Conservation (phyloP, 345 rosid species). For the Corchorus olitorius region DNA sequence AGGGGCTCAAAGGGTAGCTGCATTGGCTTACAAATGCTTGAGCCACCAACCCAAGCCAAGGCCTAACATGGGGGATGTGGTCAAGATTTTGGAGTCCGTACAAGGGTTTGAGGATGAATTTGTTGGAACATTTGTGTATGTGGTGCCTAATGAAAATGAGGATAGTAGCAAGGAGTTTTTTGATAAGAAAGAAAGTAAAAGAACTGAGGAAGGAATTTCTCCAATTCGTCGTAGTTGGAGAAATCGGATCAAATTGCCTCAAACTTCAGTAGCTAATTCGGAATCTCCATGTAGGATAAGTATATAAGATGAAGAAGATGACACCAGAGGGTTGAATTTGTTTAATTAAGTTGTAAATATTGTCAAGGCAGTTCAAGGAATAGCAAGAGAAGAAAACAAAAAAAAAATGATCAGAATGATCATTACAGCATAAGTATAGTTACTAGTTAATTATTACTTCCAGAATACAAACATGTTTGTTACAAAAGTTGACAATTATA, state of each 20-base stretch:
- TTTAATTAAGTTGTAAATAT: conserved; percentile 1
- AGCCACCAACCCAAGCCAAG: conserved; percentile 64
- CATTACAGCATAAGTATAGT: neutral
- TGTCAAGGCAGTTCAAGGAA: neutral
- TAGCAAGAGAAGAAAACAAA: neutral
- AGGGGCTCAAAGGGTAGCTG: conserved; percentile 57
- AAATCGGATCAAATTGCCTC: conserved; percentile 29
- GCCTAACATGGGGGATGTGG: conserved; percentile 68
- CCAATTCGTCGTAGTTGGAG: conserved; percentile 16
- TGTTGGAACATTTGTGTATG: conserved; percentile 46
- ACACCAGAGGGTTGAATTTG: neutral
- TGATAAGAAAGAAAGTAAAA: conserved; percentile 4
- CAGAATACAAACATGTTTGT: neutral
- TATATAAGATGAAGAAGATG: neutral
- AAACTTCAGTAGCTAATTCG: conserved; percentile 35
- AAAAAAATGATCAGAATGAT: neutral
- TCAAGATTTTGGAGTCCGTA: conserved; percentile 56
- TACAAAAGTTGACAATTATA: neutral
- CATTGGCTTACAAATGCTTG: conserved; percentile 60
- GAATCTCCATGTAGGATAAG: conserved; percentile 37
- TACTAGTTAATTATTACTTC: neutral
- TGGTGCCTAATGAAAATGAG: conserved; percentile 39
- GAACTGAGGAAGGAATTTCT: conserved; percentile 5
- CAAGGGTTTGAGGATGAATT: conserved; percentile 50
- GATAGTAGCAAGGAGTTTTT: conserved; percentile 17